phyloP scores from a whole-genome alignment of 805 yeast species.

The Cyberlindnera subsufficiens region DNA sequence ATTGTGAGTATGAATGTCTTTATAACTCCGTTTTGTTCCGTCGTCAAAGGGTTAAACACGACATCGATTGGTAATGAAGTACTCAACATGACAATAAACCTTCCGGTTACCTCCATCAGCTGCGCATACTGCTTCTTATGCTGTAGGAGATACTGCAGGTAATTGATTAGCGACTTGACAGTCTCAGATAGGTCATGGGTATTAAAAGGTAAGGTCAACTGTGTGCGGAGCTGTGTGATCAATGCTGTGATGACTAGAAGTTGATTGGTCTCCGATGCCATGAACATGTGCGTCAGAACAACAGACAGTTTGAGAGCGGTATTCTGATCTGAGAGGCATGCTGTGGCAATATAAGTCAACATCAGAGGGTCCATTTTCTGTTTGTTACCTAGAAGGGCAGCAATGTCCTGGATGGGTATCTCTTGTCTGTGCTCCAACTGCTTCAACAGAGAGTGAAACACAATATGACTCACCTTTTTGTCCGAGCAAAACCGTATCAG shows the following conservation, averaged over 20 bases:
- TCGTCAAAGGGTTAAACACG: slow-evolving; percentile 1
- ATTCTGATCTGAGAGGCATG: slow-evolving; percentile 9
- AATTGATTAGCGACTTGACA: slow-evolving; percentile 5
- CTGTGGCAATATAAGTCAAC: slow-evolving; percentile 12
- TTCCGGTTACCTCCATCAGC: slow-evolving; percentile 10
- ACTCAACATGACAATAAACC: slow-evolving; percentile 10
- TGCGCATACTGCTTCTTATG: neutral
- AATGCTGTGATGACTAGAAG: slow-evolving; percentile 11
- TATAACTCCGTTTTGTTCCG: slow-evolving; percentile 7
- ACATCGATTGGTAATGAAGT: slow-evolving; percentile 8
- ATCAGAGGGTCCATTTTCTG: slow-evolving; percentile 17
- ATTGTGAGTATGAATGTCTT: slow-evolving; percentile 5
- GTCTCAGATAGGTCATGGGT: slow-evolving; percentile 14
- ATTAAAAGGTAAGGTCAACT: slow-evolving; percentile 7
- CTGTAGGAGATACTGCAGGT: slow-evolving; percentile 9
- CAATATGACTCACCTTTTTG: slow-evolving; percentile 9
- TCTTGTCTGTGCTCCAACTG: slow-evolving; percentile 20
- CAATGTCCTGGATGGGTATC: slow-evolving; percentile 10
- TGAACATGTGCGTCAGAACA: slow-evolving; percentile 6
- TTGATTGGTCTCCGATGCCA: slow-evolving; percentile 15
- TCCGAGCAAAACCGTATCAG: slow-evolving; percentile 14
- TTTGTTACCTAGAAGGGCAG: slow-evolving; percentile 3
- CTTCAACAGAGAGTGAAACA: slow-evolving; percentile 16
- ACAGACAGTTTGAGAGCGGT: slow-evolving; percentile 8
- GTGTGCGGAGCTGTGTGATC: slow-evolving; percentile 11